A percentile compares a stretch with the other conserved stretches of the same genome.
phyloP scores from a whole-genome alignment of 75 land plant species.

The Picea glauca region DNA sequence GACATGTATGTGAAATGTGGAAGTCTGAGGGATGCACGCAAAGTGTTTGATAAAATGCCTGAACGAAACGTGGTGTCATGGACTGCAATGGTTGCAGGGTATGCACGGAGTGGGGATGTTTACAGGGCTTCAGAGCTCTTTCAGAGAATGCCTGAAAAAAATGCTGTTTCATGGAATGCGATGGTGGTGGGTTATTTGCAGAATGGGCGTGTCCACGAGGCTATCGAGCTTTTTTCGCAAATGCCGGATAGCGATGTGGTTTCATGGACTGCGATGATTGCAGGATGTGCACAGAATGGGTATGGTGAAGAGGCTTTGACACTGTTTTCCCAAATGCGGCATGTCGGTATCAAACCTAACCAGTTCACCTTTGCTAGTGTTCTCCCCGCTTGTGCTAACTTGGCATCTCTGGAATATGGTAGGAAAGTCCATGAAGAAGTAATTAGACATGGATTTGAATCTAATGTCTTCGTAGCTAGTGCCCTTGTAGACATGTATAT shows the following conservation, averaged over 20 bases:
- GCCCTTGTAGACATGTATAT: slow-evolving; percentile 42
- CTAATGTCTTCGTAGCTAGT: slow-evolving; percentile 22
- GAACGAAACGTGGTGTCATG: slow-evolving; percentile 36
- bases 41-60: slow-evolving; percentile 47
- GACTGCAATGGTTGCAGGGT: slow-evolving; percentile 60
- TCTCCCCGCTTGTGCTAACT: slow-evolving; percentile 25
- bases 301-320: slow-evolving; percentile 3
- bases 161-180: slow-evolving; percentile 54
- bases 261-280: slow-evolving; percentile 42
- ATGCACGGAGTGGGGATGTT: slow-evolving; percentile 22
- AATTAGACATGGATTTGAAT: slow-evolving; percentile 17
- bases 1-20: slow-evolving; percentile 34
- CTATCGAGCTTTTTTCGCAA: slow-evolving; percentile 37
- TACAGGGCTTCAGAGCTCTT: slow-evolving; percentile 30
- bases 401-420: slow-evolving; percentile 19
- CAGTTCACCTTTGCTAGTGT: slow-evolving; percentile 26
- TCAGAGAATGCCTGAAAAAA: slow-evolving; percentile 34
- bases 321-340: slow-evolving; percentile 19
- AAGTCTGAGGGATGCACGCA: slow-evolving; percentile 33
- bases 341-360: slow-evolving; percentile 13
- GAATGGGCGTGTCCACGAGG: slow-evolving; percentile 29
- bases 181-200: slow-evolving; percentile 42
- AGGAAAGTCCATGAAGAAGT: slow-evolving; percentile 27
- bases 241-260: slow-evolving; percentile 36
- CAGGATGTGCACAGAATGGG: slow-evolving; percentile 17